Evolutionary conservation across 225 moss, liverwort and hornwort genomes (phyloP).

Genomic region (Sphagnum contortum): DNA sequence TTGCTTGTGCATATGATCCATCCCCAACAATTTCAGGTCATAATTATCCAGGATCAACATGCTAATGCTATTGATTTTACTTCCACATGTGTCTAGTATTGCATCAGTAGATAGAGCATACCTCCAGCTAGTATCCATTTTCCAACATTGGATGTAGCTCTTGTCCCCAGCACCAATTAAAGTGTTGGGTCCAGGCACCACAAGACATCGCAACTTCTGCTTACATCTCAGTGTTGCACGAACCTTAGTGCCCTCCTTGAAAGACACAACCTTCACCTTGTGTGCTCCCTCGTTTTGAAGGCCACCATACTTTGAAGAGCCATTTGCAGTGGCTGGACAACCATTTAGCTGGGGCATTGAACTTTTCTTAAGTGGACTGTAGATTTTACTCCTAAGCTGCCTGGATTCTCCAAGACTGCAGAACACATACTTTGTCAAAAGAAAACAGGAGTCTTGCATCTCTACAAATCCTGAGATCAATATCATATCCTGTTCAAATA

Average conservation of each 20-base stretch:
- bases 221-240: constrained; percentile 11
- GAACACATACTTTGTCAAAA: too few relatives aligned
- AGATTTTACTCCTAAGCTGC: too few relatives aligned
- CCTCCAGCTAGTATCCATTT: constrained; percentile 28
- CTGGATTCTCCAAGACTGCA: too few relatives aligned
- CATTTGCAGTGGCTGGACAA: not conserved
- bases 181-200: constrained; percentile 18
- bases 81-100: too few relatives aligned
- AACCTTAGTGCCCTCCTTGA: constrained; percentile 7
- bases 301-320: constrained; percentile 13
- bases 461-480: too few relatives aligned
- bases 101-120: not conserved
- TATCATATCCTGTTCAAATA: too few relatives aligned
- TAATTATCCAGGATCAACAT: too few relatives aligned
- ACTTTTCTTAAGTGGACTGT: not conserved
- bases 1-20: too few relatives aligned
- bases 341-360: not conserved
- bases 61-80: too few relatives aligned
- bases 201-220: constrained; percentile 15
- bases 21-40: too few relatives aligned
- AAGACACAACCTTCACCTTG: constrained; percentile 18
- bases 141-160: constrained; percentile 20
- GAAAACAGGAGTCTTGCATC: too few relatives aligned
- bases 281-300: constrained; percentile 17
- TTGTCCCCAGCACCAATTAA: constrained; percentile 23